These are phyloP conservation scores for Fonsecaea erecta DNA, from an alignment of 2,329 filamentous ascomycete species.

Conservation along the genomic window DNA sequence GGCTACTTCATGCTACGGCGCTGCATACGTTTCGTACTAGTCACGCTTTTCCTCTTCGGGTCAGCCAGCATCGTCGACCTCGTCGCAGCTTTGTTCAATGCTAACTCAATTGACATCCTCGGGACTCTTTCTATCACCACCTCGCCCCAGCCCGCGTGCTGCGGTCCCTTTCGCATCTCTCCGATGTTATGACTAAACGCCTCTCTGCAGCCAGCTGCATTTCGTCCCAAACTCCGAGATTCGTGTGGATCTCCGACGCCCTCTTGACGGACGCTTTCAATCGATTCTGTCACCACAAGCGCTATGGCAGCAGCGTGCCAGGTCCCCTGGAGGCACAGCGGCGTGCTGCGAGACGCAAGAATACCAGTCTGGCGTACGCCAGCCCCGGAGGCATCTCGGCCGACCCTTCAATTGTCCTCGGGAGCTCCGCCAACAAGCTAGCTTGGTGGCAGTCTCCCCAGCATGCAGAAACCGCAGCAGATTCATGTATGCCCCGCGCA, in stretches of 20 bases:
- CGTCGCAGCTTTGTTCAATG: background rate
- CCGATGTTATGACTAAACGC: constrained; percentile 36
- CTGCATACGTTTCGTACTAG: background rate
- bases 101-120: background rate
- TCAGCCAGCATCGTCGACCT: background rate
- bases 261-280: constrained; percentile 54
- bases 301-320: constrained; percentile 65
- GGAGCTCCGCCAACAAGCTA: constrained; percentile 32
- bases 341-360: constrained; percentile 60
- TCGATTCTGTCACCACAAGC: constrained; percentile 52
- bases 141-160: background rate
- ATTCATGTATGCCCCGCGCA: constrained; percentile 3
- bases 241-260: constrained; percentile 54
- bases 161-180: constrained; percentile 5
- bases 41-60: background rate
- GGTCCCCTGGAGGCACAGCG: constrained; percentile 66
- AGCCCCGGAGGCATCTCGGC: constrained; percentile 40
- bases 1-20: background rate
- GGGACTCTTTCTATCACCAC: background rate
- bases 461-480: background rate
- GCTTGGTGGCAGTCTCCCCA: constrained; percentile 34
- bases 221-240: constrained; percentile 22
- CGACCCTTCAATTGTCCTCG: constrained; percentile 50
- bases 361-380: constrained; percentile 54
- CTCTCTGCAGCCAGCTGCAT: constrained; percentile 31